Evolutionary conservation across 2,329 filamentous ascomycete species (phyloP), one percentile per base, ranked within the genome.

Genomic region (Didymella sp.): DNA sequence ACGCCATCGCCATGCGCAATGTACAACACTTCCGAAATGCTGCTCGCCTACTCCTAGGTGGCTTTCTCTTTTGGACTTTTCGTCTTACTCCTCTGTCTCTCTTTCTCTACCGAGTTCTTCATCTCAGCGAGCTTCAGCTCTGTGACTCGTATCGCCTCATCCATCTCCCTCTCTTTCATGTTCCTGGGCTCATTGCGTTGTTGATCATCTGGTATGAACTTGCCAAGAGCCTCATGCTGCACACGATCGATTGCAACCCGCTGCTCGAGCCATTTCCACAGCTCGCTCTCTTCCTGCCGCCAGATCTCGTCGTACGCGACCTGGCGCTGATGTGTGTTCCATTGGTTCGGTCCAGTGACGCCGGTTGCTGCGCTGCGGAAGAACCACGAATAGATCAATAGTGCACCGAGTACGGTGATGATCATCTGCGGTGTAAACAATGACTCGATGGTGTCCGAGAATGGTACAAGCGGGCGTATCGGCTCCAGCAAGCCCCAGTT

Each of bases 211-310:
- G 56, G 61, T 28, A 57, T 55, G 55, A 61, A 74, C 44, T 59
- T 69, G 58, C 15, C 60, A 50, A 68, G 35, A 30, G 64, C 58
- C 12, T 67, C 49, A 62, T 66, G 33, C 54, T 72, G 65, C 57
- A 75, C 65, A 58, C 81, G 79, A 53, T 92, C 89, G 72, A 95
- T 79, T 2, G 91, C 89, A 1, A 92, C 88, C 17, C 93, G 84
- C 67, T 96, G 91, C 74, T 97, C 93, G 4, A 97, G 80, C 93
- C 93, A 97, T 56, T 91, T 88, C 93, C 93, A 97, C 9, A 97
- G 79, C 67, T 95, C 91, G 63, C 86, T 91, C 73, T 97, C 93
- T 74, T 97, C 92, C 37, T 86, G 82, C 31, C 87, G 84, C 93
- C 94, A 99, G 71, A 98, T 89, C 77, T 96, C 91, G 65, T 98